A percentile compares a stretch with the other conserved stretches of the same genome.
Evolutionary conservation across 2,329 filamentous ascomycete species (phyloP).

Genomic region (Akanthomyces lecanii): DNA sequence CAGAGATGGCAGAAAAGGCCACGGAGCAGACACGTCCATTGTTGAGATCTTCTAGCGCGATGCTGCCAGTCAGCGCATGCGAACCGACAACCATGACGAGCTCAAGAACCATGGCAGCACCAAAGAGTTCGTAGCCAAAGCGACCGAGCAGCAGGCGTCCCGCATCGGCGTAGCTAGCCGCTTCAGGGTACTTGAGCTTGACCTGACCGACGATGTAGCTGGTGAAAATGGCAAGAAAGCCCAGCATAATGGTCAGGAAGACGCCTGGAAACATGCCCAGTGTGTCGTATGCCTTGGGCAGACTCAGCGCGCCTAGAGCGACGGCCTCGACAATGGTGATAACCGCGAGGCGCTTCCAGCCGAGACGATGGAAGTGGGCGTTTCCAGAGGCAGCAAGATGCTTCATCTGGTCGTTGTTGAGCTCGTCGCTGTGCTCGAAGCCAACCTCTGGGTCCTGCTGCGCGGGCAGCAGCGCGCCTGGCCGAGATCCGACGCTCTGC

Average conservation of each 20-base stretch:
- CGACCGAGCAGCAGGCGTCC: conserved; percentile 54
- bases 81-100: conserved; percentile 64
- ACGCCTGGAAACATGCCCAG: conserved; percentile 34
- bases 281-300: conserved; percentile 40
- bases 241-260: conserved; percentile 19
- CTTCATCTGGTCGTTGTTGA: conserved; percentile 28
- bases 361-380: conserved; percentile 43
- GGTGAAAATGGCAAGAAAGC: conserved; percentile 21
- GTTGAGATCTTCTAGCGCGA: conserved; percentile 59
- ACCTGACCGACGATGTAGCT: conserved; percentile 24
- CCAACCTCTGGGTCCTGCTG: conserved; percentile 31
- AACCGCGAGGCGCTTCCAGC: conserved; percentile 48
- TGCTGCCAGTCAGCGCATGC: conserved; percentile 60
- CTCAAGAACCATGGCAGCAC: conserved; percentile 52
- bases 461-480: neutral
- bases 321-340: conserved; percentile 49
- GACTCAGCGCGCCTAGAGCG: conserved; percentile 45
- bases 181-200: conserved; percentile 44
- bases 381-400: conserved; percentile 38
- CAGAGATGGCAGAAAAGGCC: conserved; percentile 35
- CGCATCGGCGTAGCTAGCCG: conserved; percentile 60
- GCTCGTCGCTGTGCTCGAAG: conserved; percentile 24
- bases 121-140: conserved; percentile 54
- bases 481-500: neutral
- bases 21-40: conserved; percentile 41